Evolutionary conservation across 2,329 filamentous ascomycete genomes (phyloP), one percentile per base, ranked within the genome.

Genomic region (Cadophora malorum): DNA sequence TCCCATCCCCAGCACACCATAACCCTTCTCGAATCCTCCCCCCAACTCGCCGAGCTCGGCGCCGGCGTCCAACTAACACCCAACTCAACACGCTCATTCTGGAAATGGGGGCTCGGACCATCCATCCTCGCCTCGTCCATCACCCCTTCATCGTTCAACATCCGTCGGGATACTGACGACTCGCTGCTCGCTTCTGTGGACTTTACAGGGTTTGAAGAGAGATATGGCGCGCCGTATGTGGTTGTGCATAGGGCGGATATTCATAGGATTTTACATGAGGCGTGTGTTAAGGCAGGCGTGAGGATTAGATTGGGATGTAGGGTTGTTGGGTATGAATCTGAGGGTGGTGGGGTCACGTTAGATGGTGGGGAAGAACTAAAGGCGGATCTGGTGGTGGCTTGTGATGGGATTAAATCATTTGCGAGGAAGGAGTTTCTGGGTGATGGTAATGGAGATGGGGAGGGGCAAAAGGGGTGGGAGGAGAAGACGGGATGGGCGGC

Each of bases 31-130:
- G 84, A 86, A 72, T 79, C 84, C 55, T 81, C 83, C 0, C 77
- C 80, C 1, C 73, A 77, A 41, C 80, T 82, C 3, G 80, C 82
- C 14, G 82, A 81, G 0, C 81, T 83, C 70, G 77, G 81, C 71
- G 79, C 84, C 72, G 79, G 82, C 10, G 77, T 84, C 60, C 82
- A 82, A 72, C 77, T 84, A n/a, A 83, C 82, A 1, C 81, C 82
- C 0, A 80, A 83, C 65, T 81, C 81, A 10, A 76, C 83, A 5
- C 78, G 81, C 1, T 76, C 84, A 3, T 79, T 87, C 4, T 38
- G 72, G 72, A 45, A 76, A 78, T 52, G 74, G 78, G 65, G 72
- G 76, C 33, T 73, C 77, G 33, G 31, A 25, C 55, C 55, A 3
- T n/a, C 19, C 8, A 58, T 38, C 55, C 19, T 58, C 19, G 21